A percentile compares a stretch with the other conserved stretches of the same genome.
phyloP scores from a whole-genome alignment of 2,329 filamentous ascomycete genomes.

The Dactylellina parvicollis region DNA sequence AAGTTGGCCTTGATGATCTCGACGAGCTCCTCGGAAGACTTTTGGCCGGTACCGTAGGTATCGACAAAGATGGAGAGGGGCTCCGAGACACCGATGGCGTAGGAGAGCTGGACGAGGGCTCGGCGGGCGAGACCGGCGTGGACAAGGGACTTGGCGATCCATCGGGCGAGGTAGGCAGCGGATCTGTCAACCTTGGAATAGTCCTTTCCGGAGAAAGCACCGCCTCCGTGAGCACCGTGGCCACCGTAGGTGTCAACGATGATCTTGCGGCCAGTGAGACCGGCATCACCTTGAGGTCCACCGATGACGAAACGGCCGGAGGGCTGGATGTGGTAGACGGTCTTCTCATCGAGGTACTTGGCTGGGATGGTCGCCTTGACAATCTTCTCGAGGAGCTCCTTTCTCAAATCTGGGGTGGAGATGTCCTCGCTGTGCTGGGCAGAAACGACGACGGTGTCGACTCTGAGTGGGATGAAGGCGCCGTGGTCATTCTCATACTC shows the following conservation, averaged over 20 bases:
- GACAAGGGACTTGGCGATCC: conserved; percentile 99
- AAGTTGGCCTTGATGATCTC: conserved; percentile 96
- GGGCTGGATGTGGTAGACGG: conserved; percentile 98
- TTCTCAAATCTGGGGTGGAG: conserved; percentile 88
- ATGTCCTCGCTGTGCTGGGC: conserved; percentile 92
- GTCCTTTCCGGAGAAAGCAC: conserved; percentile 99
- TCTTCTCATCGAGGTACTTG: conserved; percentile 90
- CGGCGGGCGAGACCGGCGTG: conserved; percentile 87
- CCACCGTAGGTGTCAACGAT: conserved; percentile 99
- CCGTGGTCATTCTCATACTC: conserved; percentile 98
- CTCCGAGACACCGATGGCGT: conserved; percentile 98
- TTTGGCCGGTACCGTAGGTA: conserved; percentile 92
- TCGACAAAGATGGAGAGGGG: conserved; percentile 98
- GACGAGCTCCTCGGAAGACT: conserved; percentile 90
- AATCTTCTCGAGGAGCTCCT: conserved; percentile 97
- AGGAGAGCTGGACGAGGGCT: conserved; percentile 95
- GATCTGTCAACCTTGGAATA: conserved; percentile 99
- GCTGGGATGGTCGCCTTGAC: conserved; percentile 93
- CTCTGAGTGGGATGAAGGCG: conserved; percentile 88
- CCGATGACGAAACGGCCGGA: conserved; percentile 99
- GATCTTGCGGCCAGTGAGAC: conserved; percentile 99
- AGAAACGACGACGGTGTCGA: conserved; percentile 96
- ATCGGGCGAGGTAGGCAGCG: conserved; percentile 94
- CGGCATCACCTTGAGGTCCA: conserved; percentile 97
- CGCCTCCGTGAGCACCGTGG: conserved; percentile 99